Conservation (phyloP, 1,284 basidiomycete genomes). For the Cutaneotrichosporon spelunceum region DNA sequence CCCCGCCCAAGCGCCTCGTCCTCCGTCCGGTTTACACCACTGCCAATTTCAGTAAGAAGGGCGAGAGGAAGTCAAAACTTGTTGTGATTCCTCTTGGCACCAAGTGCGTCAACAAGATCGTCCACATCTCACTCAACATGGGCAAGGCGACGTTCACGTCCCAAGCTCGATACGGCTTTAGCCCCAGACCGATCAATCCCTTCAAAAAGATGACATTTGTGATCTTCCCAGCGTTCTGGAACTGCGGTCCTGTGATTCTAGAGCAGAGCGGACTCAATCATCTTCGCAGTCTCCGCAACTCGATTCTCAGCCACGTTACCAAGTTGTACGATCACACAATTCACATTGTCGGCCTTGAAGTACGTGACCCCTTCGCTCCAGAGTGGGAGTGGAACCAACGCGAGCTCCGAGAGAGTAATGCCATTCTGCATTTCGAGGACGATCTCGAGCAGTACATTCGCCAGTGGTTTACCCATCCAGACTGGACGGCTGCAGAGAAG, state of each 20-base stretch:
- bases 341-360: constrained; percentile 15
- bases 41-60: neutral
- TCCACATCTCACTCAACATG: constrained; percentile 1
- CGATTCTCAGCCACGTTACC: neutral
- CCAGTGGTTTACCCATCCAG: neutral
- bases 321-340: neutral
- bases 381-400: neutral
- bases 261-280: neutral
- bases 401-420: neutral
- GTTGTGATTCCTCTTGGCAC: neutral
- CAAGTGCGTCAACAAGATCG: neutral
- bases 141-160: neutral
- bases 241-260: constrained; percentile 1
- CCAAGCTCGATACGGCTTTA: neutral
- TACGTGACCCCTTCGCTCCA: constrained; percentile 7
- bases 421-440: neutral
- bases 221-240: constrained; percentile 9
- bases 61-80: neutral
- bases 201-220: constrained; percentile 8
- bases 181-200: neutral
- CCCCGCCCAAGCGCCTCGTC: neutral
- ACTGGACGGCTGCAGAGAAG: neutral
- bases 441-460: neutral
- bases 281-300: neutral
- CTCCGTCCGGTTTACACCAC: neutral